These are phyloP conservation scores for Russula sp. DNA, from an alignment of 768 basidiomycete genomes.

Conservation along the genomic window DNA sequence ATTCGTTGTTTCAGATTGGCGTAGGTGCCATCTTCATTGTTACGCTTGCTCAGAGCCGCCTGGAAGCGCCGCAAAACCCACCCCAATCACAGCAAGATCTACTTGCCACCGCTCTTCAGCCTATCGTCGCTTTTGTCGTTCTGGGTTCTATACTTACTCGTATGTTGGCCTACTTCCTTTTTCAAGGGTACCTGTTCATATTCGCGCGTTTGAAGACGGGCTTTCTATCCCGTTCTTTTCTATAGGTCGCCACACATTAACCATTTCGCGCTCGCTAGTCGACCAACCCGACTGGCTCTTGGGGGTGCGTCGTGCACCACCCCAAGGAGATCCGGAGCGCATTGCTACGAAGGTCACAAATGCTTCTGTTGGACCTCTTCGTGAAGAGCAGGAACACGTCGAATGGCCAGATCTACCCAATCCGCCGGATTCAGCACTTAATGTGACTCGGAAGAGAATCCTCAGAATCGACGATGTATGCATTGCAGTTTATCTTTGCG, in stretches of 20 bases:
- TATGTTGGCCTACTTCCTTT: conserved; percentile 29
- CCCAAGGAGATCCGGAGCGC: neutral
- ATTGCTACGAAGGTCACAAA: neutral
- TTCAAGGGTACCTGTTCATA: neutral
- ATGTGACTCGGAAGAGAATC: neutral
- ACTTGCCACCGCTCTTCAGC: conserved; percentile 67
- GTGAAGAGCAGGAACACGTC: neutral
- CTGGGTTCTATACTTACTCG: conserved; percentile 80
- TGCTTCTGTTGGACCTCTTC: neutral
- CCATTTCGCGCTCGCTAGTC: conserved; percentile 3
- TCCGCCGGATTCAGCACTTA: neutral
- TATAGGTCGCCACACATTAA: conserved; percentile 24
- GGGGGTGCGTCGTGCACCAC: conserved; percentile 20
- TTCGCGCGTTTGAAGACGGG: conserved; percentile 32
- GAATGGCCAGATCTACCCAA: neutral
- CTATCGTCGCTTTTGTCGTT: conserved; percentile 85
- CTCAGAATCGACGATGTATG: neutral
- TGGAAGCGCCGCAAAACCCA: conserved; percentile 53
- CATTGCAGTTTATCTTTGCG: neutral
- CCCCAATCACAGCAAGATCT: conserved; percentile 65
- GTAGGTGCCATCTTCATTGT: conserved; percentile 89
- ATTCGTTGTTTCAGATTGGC: conserved; percentile 60
- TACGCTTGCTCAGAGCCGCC: conserved; percentile 56
- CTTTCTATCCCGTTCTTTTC: conserved; percentile 50
- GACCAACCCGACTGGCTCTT: conserved; percentile 23